These are phyloP conservation scores for Quillaja saponaria DNA, from an alignment of 306 rosid genomes.

Conservation along the genomic window DNA sequence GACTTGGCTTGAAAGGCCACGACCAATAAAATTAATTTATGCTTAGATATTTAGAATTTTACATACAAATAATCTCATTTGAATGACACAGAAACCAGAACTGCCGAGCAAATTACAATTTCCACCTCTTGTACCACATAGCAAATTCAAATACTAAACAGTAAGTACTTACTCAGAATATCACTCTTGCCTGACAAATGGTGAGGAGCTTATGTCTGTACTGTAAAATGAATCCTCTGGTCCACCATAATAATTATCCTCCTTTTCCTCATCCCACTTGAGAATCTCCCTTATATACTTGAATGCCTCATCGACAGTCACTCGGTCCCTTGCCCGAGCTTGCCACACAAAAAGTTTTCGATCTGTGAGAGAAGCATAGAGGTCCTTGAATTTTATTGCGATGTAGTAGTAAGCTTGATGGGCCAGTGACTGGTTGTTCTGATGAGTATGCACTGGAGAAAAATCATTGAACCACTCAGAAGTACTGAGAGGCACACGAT, in stretches of 20 bases:
- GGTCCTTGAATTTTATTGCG: constrained; percentile 98
- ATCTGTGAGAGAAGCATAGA: constrained; percentile 64
- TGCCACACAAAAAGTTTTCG: constrained; percentile 88
- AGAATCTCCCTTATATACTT: constrained; percentile 90
- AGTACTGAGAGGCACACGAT: constrained; percentile 49
- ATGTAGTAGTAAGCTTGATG: constrained; percentile 92
- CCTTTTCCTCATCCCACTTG: constrained; percentile 97
- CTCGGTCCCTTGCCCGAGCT: constrained; percentile 80
- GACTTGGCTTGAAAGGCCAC: constrained; percentile 26
- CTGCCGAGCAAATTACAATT: constrained; percentile 32
- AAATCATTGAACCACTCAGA: constrained; percentile 92
- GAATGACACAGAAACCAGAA: constrained; percentile 17
- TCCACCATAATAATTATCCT: constrained; percentile 69
- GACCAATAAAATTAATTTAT: constrained; percentile 38
- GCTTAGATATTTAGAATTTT: background rate
- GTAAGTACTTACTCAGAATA: constrained; percentile 15
- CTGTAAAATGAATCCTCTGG: constrained; percentile 91
- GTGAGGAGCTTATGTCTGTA: constrained; percentile 94
- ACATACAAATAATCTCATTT: constrained; percentile 8
- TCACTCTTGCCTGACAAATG: constrained; percentile 64
- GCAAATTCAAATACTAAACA: constrained; percentile 8
- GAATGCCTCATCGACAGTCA: constrained; percentile 79
- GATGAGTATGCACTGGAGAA: constrained; percentile 59
- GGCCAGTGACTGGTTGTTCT: constrained; percentile 71
- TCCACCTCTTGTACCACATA: constrained; percentile 10